Conservation (phyloP, 2,329 filamentous ascomycete genomes). For the Epichloe aotearoae region DNA sequence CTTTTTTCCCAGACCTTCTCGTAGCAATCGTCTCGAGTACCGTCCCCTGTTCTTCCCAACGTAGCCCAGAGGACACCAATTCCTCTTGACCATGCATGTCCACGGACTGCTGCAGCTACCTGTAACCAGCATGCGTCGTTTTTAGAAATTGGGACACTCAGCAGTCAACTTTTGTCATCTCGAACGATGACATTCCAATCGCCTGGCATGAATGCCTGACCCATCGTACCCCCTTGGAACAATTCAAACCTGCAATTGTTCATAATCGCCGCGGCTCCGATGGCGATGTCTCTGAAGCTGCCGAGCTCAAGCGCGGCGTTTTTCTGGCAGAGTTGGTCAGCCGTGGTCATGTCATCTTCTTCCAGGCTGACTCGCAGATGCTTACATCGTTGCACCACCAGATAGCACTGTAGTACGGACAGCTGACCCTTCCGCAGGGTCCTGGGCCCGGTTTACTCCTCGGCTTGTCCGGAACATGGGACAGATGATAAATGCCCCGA, state of each 20-base stretch:
- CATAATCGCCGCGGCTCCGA: not conserved
- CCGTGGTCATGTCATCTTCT: not conserved
- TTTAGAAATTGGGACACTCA: too few relatives aligned
- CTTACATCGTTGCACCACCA: constrained; percentile 5
- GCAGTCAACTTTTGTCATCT: too few relatives aligned
- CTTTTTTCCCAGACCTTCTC: too few relatives aligned
- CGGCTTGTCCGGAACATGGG: not conserved
- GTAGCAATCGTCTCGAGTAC: too few relatives aligned
- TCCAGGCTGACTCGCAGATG: not conserved
- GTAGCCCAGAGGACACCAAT: too few relatives aligned
- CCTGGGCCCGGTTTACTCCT: not conserved
- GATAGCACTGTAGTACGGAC: not conserved
- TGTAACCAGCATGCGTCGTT: too few relatives aligned
- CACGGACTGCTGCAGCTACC: too few relatives aligned
- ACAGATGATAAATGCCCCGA: not conserved
- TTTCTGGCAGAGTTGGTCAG: not conserved
- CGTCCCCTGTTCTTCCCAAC: too few relatives aligned
- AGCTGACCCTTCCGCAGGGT: not conserved
- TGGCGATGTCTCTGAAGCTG: not conserved
- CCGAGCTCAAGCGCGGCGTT: not conserved
- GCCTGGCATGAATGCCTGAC: not conserved
- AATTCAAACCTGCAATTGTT: not conserved
- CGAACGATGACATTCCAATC: constrained; percentile 2
- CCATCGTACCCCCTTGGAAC: not conserved
- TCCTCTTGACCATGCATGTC: too few relatives aligned